phyloP scores from a whole-genome alignment of 2,329 filamentous ascomycete species.

The Paracoccidioides lutzii region DNA sequence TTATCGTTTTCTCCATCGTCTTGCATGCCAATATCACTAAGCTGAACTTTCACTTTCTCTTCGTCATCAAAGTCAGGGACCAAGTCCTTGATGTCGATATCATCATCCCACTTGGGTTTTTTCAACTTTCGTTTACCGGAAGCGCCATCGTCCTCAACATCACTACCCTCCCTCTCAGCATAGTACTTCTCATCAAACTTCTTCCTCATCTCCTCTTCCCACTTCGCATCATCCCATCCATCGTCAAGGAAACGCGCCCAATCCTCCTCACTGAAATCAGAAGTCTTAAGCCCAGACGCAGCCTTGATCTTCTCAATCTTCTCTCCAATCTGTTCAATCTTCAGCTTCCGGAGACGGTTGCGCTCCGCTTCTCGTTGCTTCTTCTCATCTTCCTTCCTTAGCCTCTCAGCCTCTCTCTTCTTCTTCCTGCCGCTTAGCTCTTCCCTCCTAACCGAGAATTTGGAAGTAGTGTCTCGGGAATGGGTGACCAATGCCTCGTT shows the following conservation, averaged over 20 bases:
- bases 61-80: slow-evolving; percentile 73
- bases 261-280: slow-evolving; percentile 57
- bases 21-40: slow-evolving; percentile 35
- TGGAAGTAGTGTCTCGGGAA: slow-evolving; percentile 69
- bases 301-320: slow-evolving; percentile 82
- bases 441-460: slow-evolving; percentile 74
- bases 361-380: slow-evolving; percentile 64
- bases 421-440: slow-evolving; percentile 65
- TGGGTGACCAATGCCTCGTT: slow-evolving; percentile 84
- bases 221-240: slow-evolving; percentile 76
- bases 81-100: slow-evolving; percentile 92
- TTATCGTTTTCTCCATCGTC: slow-evolving; percentile 26
- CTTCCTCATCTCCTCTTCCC: slow-evolving; percentile 82
- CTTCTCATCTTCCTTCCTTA: slow-evolving; percentile 67
- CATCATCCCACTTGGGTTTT: slow-evolving; percentile 90
- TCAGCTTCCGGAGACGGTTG: slow-evolving; percentile 70
- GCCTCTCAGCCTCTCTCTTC: slow-evolving; percentile 62
- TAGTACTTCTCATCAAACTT: slow-evolving; percentile 90
- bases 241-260: slow-evolving; percentile 77
- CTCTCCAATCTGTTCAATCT: slow-evolving; percentile 77
- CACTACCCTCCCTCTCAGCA: slow-evolving; percentile 46
- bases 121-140: slow-evolving; percentile 55
- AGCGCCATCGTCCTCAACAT: slow-evolving; percentile 15
- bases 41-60: slow-evolving; percentile 39
- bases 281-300: slow-evolving; percentile 65